Evolutionary conservation across 306 rosid species (phyloP).

Genomic region (Amphicarpaea edgeworthii): DNA sequence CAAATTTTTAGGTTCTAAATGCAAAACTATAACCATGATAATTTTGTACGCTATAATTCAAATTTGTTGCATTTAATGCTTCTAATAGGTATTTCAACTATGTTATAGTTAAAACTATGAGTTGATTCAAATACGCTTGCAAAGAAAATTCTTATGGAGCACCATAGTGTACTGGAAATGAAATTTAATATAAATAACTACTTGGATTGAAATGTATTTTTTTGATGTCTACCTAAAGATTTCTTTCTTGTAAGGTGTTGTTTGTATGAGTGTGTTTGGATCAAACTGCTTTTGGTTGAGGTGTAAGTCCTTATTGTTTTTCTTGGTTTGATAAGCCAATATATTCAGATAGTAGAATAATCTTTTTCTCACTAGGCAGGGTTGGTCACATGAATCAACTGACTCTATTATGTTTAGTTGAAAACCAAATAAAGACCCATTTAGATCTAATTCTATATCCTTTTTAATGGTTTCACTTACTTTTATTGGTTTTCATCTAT

Average conservation of each 20-base stretch:
- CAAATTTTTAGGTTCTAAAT: conserved; percentile 18
- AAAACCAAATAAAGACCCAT: conserved; percentile 8
- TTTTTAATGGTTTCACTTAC: conserved; percentile 3
- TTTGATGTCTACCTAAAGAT: conserved; percentile 9
- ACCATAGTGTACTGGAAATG: background rate
- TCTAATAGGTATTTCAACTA: conserved; percentile 24
- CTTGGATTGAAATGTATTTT: conserved; percentile 25
- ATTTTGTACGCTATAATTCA: background rate
- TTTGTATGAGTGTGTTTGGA: conserved; percentile 17
- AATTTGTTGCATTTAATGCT: conserved; percentile 9
- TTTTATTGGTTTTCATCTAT: conserved; percentile 8
- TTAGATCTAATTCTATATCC: conserved; percentile 6
- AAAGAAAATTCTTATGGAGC: conserved; percentile 17
- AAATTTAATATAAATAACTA: conserved; percentile 23
- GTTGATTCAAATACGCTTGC: background rate
- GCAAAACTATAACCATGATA: conserved; percentile 7
- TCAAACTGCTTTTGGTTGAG: conserved; percentile 22
- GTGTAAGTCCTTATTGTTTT: background rate
- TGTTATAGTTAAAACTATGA: background rate
- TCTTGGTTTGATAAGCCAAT: conserved; percentile 11
- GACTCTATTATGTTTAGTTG: background rate
- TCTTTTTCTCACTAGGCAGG: background rate
- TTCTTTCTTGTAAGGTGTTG: conserved; percentile 2
- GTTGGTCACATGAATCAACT: background rate
- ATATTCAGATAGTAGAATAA: conserved; percentile 3